Evolutionary conservation across 176 grass and related monocot genomes (phyloP), one percentile per base, ranked within the genome.

Genomic region (Musa troglodytarum): DNA sequence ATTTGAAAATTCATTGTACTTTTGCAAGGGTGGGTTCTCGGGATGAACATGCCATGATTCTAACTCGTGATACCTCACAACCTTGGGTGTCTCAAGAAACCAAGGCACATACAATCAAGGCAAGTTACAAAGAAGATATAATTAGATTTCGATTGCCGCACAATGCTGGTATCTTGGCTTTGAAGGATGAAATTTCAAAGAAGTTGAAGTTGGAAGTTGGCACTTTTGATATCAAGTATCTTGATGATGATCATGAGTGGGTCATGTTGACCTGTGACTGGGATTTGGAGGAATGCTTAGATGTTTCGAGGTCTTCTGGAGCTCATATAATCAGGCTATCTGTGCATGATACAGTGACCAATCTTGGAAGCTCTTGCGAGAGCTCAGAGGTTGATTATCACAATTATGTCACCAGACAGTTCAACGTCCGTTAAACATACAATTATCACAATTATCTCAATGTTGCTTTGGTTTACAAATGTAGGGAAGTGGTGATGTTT

Each of bases 231-330:
- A 62, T 80, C 69, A 73, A 80, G 49, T 80, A 80, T 59, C 58
- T 73, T 34, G 78, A 80, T 34, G 78, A 80, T 53, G 57, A 80
- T 73, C 56, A 73, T 64, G 78, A 80, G 68, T 80, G 78, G 78
- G 78, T 80, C 9, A 73, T 80, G 69, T 50, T 80, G 69, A 56
- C 78, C 64, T 73, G 55, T 28, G 54, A 80, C 49, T 71, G 55
- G 11, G 78, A 80, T 50, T 53, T 80, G 68, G 57, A 80, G 51
- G 78, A 80, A 57, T 80, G 78, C 69, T 54, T 73, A 64, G 57
- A 80, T 2, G n/a, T 80, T 8, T 61, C 69, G n/a, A 63, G 68
- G 65, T 73, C 64, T 10, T 80, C 68, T n/a, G 69, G 69, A 63
- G 57, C 69, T 19, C 69, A 73, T 53, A 50, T 80, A 26, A 80